Evolutionary conservation across 2,329 filamentous ascomycete genomes (phyloP), one percentile per base, ranked within the genome.

Genomic region (Neopestalotiopsis sp.): DNA sequence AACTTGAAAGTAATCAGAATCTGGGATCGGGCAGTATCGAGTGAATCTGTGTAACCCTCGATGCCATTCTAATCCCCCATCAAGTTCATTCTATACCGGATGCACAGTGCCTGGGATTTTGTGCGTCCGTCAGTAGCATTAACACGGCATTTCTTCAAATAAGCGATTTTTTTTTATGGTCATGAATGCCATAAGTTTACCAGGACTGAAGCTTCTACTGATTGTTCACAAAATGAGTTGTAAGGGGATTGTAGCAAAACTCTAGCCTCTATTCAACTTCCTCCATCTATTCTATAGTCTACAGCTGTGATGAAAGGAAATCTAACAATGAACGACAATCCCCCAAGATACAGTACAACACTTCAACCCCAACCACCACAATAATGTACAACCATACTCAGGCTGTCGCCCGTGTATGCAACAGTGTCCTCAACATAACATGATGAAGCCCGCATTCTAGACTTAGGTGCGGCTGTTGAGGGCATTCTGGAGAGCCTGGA

Each of bases 401-500:
- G 6, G 20, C 20, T 9, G 3, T 52, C n/a, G 17, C 3, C 17
- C 4, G 45, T n/a, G 20, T 52, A 4, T 52, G 45, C 10, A 52
- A n/a, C 10, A 20, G 3, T 7, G 45, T 52, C 4, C 34, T 38
- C 34, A 38, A 10, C 34, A 38, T 1, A 0, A 7, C 6, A 10
- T 52, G 45, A 1, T 7, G n/a, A 24, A 52, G 9, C 4, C 17
- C n/a, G n/a, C 45, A 1, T 4, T 17, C 10, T 17, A 1, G n/a
- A 52, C 9, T 49, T 49, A 49, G 42, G 42, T 52, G 45, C 45
- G 67, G 57, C 34, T 32, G 32, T 67, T 34, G n/a, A 69, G 24
- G 14, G 68, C 63, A 12, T 62, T 30, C 64, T 66, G 63, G n/a
- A 69, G 38, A 38, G 60, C 38, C 38, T 57, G 20, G 9, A 69